These are phyloP conservation scores for Backusella circina DNA, from an alignment of 192 early-diverging fungal genomes.

Conservation along the genomic window DNA sequence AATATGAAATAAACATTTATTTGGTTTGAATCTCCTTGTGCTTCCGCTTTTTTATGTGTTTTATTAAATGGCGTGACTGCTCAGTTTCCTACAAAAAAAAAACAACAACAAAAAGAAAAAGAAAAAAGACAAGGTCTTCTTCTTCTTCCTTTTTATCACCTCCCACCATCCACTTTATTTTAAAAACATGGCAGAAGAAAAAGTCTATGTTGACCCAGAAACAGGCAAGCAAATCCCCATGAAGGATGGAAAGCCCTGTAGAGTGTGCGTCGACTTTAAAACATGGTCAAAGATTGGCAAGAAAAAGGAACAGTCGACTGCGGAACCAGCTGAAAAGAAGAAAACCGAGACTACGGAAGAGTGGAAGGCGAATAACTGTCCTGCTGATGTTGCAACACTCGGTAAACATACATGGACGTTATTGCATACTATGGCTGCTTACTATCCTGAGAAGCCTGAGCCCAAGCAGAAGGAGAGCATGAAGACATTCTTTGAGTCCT, in stretches of 20 bases:
- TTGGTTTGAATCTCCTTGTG: neutral
- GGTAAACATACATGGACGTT: conserved; percentile 94
- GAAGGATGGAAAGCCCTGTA: conserved; percentile 68
- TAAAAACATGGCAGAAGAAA: conserved; percentile 6
- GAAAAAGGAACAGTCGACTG: conserved; percentile 22
- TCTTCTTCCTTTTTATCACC: neutral
- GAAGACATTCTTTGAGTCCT: conserved; percentile 64
- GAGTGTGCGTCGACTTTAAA: conserved; percentile 75
- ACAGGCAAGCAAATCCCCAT: conserved; percentile 40
- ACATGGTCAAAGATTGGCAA: conserved; percentile 61
- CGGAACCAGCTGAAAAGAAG: conserved; percentile 15
- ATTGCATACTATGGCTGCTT: conserved; percentile 94
- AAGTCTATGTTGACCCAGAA: conserved; percentile 25
- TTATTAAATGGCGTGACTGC: neutral
- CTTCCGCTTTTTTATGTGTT: neutral
- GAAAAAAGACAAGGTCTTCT: neutral
- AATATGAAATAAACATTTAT: neutral
- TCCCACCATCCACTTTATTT: too few relatives aligned
- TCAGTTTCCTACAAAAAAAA: neutral
- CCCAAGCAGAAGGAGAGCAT: conserved; percentile 68
- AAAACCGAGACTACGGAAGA: neutral
- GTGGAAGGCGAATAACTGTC: conserved; percentile 56
- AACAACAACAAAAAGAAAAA: neutral
- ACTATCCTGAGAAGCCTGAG: conserved; percentile 84
- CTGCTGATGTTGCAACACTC: conserved; percentile 77